phyloP scores from a whole-genome alignment of 176 grass and related monocot species.

The Phragmites australis region DNA sequence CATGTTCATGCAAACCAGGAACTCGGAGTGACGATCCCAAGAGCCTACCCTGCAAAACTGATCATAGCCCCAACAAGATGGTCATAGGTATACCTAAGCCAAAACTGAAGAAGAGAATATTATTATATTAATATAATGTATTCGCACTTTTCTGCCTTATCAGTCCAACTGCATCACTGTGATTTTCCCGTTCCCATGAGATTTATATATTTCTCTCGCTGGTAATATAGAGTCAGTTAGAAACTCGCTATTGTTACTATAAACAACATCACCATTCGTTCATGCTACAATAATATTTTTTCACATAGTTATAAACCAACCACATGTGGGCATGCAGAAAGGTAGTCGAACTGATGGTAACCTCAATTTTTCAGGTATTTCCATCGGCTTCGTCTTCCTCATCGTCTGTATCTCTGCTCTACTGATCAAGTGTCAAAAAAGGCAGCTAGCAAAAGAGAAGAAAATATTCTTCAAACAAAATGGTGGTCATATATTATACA shows the following conservation, averaged over 20 bases:
- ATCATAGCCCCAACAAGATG: background rate
- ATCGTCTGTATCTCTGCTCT: background rate
- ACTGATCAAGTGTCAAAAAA: background rate
- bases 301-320: too few species aligned
- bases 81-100: conserved; percentile 10
- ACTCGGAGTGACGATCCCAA: background rate
- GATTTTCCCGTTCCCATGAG: too few species aligned
- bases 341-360: background rate
- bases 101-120: too few species aligned
- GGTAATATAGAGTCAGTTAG: too few species aligned
- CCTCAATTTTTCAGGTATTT: background rate
- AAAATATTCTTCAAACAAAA: conserved; percentile 9
- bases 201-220: too few species aligned
- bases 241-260: too few species aligned
- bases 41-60: background rate
- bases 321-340: too few species aligned
- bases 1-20: background rate
- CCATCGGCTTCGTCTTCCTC: background rate
- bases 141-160: too few species aligned
- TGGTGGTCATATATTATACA: conserved; percentile 22
- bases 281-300: too few species aligned
- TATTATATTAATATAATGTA: too few species aligned
- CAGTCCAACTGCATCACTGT: too few species aligned
- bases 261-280: too few species aligned
- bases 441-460: conserved; percentile 5